Conservation (phyloP, 208 protist genomes). For the Leishmania braziliensis region DNA sequence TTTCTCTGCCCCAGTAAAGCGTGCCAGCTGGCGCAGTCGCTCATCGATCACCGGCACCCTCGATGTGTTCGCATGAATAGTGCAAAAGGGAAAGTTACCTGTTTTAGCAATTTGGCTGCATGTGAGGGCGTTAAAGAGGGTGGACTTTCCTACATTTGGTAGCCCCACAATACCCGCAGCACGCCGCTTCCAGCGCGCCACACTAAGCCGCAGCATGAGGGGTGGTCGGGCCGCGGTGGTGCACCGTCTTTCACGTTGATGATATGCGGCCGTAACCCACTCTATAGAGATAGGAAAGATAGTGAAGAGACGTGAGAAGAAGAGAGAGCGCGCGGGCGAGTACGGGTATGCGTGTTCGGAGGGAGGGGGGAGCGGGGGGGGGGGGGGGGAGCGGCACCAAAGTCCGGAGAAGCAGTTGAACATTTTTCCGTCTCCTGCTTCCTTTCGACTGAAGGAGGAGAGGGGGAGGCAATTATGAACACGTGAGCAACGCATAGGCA, state of each 20-base stretch:
- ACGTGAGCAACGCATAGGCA: background rate
- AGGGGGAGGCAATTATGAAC: background rate
- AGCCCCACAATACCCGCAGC: constrained; percentile 89
- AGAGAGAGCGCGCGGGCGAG: background rate
- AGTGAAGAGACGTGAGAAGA: background rate
- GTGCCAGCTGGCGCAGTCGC: constrained; percentile 71
- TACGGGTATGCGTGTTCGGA: background rate
- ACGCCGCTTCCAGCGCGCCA: constrained; percentile 36
- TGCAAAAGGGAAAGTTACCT: constrained; percentile 94
- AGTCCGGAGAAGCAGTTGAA: no score
- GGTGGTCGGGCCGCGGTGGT: background rate
- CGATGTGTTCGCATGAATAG: constrained; percentile 91
- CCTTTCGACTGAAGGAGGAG: background rate
- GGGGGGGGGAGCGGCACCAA: no score
- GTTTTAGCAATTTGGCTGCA: constrained; percentile 87
- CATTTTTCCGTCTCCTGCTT: background rate
- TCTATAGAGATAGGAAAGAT: background rate
- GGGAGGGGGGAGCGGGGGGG: no score
- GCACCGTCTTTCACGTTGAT: background rate
- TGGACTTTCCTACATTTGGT: constrained; percentile 93
- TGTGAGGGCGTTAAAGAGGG: constrained; percentile 94
- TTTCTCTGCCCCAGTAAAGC: constrained; percentile 62
- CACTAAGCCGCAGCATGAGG: constrained; percentile 28
- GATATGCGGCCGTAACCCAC: background rate
- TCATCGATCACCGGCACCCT: constrained; percentile 78